Evolutionary conservation across 257 asterid genomes (phyloP).

Genomic region (Ophiorrhiza pumila): DNA sequence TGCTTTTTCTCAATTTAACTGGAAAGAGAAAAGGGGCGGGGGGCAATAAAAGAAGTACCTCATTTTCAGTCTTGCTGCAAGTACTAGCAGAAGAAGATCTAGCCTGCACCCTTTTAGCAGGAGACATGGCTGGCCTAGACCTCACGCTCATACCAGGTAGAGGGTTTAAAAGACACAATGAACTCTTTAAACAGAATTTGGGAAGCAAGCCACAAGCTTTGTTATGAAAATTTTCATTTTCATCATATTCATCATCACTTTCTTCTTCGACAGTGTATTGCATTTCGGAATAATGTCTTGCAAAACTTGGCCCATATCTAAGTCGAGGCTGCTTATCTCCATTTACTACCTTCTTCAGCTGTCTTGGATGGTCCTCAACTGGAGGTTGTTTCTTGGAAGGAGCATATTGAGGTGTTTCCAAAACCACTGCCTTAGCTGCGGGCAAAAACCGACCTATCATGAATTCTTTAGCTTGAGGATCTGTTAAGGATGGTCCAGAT

Average conservation of each 20-base stretch:
- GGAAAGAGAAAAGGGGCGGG: too few relatives aligned
- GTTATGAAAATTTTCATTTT: constrained; percentile 28
- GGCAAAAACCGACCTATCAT: constrained; percentile 90
- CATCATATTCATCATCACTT: constrained; percentile 52
- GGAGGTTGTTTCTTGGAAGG: constrained; percentile 42
- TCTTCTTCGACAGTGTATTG: constrained; percentile 45
- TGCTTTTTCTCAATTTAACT: background rate
- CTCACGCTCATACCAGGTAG: constrained; percentile 61
- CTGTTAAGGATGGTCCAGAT: constrained; percentile 28
- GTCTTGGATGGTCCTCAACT: constrained; percentile 36
- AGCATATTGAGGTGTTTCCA: constrained; percentile 57
- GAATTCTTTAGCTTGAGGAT: constrained; percentile 54
- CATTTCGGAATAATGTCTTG: constrained; percentile 39
- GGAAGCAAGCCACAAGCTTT: constrained; percentile 75
- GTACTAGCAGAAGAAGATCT: constrained; percentile 43
- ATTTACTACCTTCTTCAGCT: constrained; percentile 30
- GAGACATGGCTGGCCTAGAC: constrained; percentile 45
- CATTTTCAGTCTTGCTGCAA: constrained; percentile 40
- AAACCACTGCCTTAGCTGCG: constrained; percentile 84
- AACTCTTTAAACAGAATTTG: constrained; percentile 58
- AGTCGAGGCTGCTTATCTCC: constrained; percentile 46
- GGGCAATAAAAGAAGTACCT: constrained; percentile 40
- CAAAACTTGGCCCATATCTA: constrained; percentile 81
- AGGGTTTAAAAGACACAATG: constrained; percentile 50
- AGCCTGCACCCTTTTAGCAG: constrained; percentile 40